These are phyloP conservation scores for Candida vartiovaarae DNA, from an alignment of 805 yeast species.

Conservation along the genomic window DNA sequence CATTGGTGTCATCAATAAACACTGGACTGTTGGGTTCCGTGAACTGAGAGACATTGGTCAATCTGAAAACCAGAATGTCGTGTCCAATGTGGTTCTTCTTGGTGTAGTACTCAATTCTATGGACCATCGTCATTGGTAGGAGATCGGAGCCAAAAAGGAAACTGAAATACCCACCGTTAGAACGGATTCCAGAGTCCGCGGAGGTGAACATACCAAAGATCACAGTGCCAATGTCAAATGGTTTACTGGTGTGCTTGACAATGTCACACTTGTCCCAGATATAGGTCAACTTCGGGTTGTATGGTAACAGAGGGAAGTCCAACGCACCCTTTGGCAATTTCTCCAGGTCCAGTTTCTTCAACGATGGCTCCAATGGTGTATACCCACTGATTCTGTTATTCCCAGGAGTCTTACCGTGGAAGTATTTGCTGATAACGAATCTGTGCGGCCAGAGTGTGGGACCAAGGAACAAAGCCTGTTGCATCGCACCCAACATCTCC, in stretches of 20 bases:
- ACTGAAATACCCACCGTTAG: constrained; percentile 19
- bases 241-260: constrained; percentile 1
- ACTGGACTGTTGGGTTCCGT: constrained; percentile 6
- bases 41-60: constrained; percentile 10
- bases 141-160: constrained; percentile 16
- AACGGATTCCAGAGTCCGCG: constrained; percentile 12
- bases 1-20: constrained; percentile 15
- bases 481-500: constrained; percentile 15
- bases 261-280: constrained; percentile 17
- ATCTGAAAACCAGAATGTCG: constrained; percentile 17
- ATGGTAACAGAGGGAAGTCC: constrained; percentile 13
- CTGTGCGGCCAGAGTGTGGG: constrained; percentile 20
- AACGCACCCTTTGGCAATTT: constrained; percentile 4
- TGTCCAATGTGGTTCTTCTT: constrained; percentile 7
- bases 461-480: constrained; percentile 17
- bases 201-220: constrained; percentile 19
- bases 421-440: constrained; percentile 15
- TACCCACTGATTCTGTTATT: constrained; percentile 16
- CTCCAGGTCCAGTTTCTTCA: constrained; percentile 9
- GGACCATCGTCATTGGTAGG: constrained; percentile 8
- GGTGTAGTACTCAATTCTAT: constrained; percentile 18
- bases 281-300: constrained; percentile 8
- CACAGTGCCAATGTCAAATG: constrained; percentile 12
- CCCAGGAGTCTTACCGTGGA: constrained; percentile 6
- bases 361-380: constrained; percentile 12